Conservation (phyloP, 768 basidiomycete genomes). For the Rhizopogon sp. region DNA sequence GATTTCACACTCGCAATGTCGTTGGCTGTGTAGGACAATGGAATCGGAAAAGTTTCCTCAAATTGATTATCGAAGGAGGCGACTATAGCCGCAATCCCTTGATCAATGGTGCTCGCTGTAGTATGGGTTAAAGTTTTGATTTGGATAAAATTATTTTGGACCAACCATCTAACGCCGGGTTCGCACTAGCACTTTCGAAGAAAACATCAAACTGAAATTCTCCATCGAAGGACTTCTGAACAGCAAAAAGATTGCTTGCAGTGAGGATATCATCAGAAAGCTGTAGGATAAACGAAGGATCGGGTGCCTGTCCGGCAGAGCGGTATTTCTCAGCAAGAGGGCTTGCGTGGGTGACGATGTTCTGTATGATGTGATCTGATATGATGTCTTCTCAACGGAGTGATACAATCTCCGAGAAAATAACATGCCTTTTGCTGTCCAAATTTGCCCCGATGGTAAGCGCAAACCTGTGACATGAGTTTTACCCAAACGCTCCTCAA, state of each 20-base stretch:
- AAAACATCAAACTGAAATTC: slow-evolving; percentile 87
- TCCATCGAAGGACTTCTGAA: slow-evolving; percentile 84
- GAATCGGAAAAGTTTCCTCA: slow-evolving; percentile 61
- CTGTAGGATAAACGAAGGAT: slow-evolving; percentile 76
- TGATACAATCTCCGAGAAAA: not conserved
- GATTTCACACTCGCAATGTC: slow-evolving; percentile 45
- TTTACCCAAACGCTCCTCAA: slow-evolving; percentile 59
- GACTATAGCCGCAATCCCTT: slow-evolving; percentile 63
- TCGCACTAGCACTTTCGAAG: slow-evolving; percentile 73
- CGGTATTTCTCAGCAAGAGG: slow-evolving; percentile 51
- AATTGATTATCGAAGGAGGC: slow-evolving; percentile 65
- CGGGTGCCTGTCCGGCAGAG: slow-evolving; percentile 46
- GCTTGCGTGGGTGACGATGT: slow-evolving; percentile 53
- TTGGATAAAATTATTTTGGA: not conserved
- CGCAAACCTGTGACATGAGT: slow-evolving; percentile 66
- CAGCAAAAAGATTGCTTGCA: slow-evolving; percentile 76
- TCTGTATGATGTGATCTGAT: slow-evolving; percentile 59
- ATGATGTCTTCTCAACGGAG: not conserved
- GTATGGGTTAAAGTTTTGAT: not conserved
- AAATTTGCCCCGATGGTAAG: slow-evolving; percentile 59
- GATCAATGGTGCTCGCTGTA: slow-evolving; percentile 59
- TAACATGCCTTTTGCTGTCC: slow-evolving; percentile 77
- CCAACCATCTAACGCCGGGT: slow-evolving; percentile 62
- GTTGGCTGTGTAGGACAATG: slow-evolving; percentile 45
- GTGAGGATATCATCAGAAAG: slow-evolving; percentile 70